phyloP scores from a whole-genome alignment of 768 basidiomycete species.

The Cystobasidium tubakii region DNA sequence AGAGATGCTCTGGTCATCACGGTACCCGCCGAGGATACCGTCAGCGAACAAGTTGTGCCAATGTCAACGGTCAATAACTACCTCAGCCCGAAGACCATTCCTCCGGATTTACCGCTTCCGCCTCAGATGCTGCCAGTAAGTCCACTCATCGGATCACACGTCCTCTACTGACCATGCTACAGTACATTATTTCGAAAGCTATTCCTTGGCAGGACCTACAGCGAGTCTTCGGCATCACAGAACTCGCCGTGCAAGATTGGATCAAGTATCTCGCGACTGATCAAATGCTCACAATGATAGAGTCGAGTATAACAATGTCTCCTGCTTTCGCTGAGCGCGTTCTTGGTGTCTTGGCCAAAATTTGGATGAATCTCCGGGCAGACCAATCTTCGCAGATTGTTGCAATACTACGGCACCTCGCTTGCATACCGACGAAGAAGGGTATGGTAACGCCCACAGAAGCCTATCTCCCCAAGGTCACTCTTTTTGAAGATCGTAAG shows the following conservation, averaged over 20 bases:
- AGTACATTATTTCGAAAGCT: constrained; percentile 58
- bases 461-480: constrained; percentile 66
- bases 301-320: constrained; percentile 63
- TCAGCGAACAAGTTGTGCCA: constrained; percentile 57
- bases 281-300: constrained; percentile 50
- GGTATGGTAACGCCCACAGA: constrained; percentile 70
- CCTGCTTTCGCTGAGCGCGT: constrained; percentile 75
- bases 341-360: constrained; percentile 57
- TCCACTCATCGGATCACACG: not conserved
- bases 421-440: constrained; percentile 66
- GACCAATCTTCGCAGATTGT: constrained; percentile 55
- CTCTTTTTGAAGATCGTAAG: constrained; percentile 69
- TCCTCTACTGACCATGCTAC: not conserved
- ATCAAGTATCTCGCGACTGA: constrained; percentile 60
- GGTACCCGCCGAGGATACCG: constrained; percentile 46
- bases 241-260: constrained; percentile 73
- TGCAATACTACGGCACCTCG: constrained; percentile 54
- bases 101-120: constrained; percentile 70
- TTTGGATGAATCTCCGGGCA: constrained; percentile 64
- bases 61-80: constrained; percentile 67
- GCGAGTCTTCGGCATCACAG: constrained; percentile 67
- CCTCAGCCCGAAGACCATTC: constrained; percentile 65
- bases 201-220: constrained; percentile 57
- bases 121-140: constrained; percentile 60
- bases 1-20: constrained; percentile 65